Evolutionary conservation across 2,329 filamentous ascomycete species (phyloP), one percentile per base, ranked within the genome.

Genomic region (Aulographum hederae): DNA sequence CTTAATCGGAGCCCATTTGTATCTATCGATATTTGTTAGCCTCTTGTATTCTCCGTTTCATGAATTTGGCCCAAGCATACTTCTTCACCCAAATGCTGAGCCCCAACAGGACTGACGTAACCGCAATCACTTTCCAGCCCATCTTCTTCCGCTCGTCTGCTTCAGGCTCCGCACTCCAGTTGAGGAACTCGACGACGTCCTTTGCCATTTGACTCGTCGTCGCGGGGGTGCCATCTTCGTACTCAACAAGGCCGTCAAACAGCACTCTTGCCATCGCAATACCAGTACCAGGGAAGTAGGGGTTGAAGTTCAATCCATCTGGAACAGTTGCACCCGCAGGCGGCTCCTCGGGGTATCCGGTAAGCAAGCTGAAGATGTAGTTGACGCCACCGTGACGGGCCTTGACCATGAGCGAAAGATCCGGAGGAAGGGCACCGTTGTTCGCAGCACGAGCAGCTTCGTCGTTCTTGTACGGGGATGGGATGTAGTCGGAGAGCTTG

Each of bases 111-210:
- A 76, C 71, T 38, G 77, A 68, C 34, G 74, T 73, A 43, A 93
- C 71, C 43, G 78, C 73, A 46, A 98, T 58, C 33, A 92, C 80
- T 75, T 98, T 95, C 71, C 92, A 74, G 50, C 89, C 89, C 89
- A 95, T 98, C 67, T 84, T 89, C 79, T 98, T 98, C 54, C 89
- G 79, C 55, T 94, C 77, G 53, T 98, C 89, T 84, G 94, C 93
- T 69, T 98, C 89, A 30, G 89, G 89, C 67, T 98, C 89, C 36
- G 89, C 85, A 33, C 89, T 70, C 89, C 89, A 98, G 76, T 98
- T 95, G 53, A 98, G 70, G 67, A 98, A 98, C 63, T 98, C 89
- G 38, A 79, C 75, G 38, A 98, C 89, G 48, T 98, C 89, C 76
- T 98, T 98, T 58, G 89, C 89, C 89, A 98, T 98, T 65, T 98